phyloP scores from a whole-genome alignment of 2,329 filamentous ascomycete genomes.

The Ceratocystiopsis sp. region DNA sequence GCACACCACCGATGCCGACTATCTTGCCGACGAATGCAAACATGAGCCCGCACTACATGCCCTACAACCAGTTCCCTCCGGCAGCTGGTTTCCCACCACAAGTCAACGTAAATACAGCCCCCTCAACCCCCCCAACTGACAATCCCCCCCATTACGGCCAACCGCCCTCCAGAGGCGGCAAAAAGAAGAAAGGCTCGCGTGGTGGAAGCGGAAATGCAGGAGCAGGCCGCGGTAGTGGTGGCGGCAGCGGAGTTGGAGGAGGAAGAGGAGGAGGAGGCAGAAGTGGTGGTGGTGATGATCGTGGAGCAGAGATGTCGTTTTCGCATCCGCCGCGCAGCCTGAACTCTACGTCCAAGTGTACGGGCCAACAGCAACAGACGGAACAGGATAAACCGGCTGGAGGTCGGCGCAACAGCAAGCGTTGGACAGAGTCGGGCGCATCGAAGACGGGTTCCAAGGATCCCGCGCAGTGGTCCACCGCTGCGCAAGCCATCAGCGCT shows the following conservation, averaged over 20 bases:
- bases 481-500: not conserved
- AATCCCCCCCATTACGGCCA: not conserved
- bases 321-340: slow-evolving; percentile 21
- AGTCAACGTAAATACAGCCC: slow-evolving; percentile 9
- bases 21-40: slow-evolving; percentile 44
- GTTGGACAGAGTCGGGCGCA: slow-evolving; percentile 18
- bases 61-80: not conserved
- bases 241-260: not conserved
- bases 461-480: too few relatives aligned
- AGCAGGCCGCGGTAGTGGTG: slow-evolving; percentile 5
- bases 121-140: not conserved
- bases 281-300: not conserved
- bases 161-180: slow-evolving; percentile 21
- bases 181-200: slow-evolving; percentile 26
- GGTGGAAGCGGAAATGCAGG: slow-evolving; percentile 17
- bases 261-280: too few relatives aligned
- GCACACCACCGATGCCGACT: slow-evolving; percentile 50
- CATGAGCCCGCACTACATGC: slow-evolving; percentile 22
- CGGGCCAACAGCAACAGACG: not conserved
- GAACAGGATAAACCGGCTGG: not conserved
- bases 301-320: slow-evolving; percentile 20
- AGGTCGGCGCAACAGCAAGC: slow-evolving; percentile 27
- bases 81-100: slow-evolving; percentile 7
- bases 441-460: slow-evolving; percentile 3
- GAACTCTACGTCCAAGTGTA: slow-evolving; percentile 17